Percentiles rank a stretch among this genome's conserved stretches.
These are phyloP conservation scores for Coniella vitis DNA, from an alignment of 2,329 filamentous ascomycete species.

Conservation along the genomic window DNA sequence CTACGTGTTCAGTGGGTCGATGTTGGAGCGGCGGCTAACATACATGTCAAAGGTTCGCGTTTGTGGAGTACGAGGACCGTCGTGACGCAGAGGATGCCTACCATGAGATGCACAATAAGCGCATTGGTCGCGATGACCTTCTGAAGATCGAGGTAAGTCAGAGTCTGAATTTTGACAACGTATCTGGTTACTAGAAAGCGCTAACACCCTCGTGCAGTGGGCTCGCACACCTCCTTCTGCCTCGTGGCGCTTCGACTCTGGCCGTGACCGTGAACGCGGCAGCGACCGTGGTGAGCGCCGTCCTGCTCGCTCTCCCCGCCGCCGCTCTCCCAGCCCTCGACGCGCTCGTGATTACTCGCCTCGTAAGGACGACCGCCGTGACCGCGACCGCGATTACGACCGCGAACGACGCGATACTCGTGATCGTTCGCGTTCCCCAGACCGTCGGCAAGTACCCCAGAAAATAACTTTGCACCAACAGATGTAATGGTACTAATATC, in stretches of 20 bases:
- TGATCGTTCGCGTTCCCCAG: slow-evolving; percentile 69
- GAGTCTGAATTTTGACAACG: background rate
- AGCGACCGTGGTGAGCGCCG: slow-evolving; percentile 22
- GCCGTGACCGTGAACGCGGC: slow-evolving; percentile 62
- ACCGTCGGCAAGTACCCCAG: slow-evolving; percentile 42
- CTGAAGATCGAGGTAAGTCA: slow-evolving; percentile 87
- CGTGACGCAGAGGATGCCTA: slow-evolving; percentile 98
- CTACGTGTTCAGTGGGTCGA: background rate
- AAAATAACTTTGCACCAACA: slow-evolving; percentile 25
- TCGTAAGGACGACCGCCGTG: slow-evolving; percentile 79
- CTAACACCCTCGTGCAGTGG: slow-evolving; percentile 59
- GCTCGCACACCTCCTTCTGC: slow-evolving; percentile 95
- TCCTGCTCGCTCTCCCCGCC: slow-evolving; percentile 54
- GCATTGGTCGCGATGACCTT: slow-evolving; percentile 88
- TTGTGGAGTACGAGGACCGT: slow-evolving; percentile 97
- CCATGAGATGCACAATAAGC: slow-evolving; percentile 99
- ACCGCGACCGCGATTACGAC: slow-evolving; percentile 73
- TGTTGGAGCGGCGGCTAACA: slow-evolving; percentile 2
- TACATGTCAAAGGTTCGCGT: slow-evolving; percentile 64
- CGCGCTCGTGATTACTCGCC: slow-evolving; percentile 73
- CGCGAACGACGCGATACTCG: slow-evolving; percentile 64
- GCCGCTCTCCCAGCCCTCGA: slow-evolving; percentile 70
- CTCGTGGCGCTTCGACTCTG: slow-evolving; percentile 96
- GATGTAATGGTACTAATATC: slow-evolving; percentile 33
- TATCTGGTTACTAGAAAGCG: slow-evolving; percentile 6